These are phyloP conservation scores for Aspergillus leporis DNA, from an alignment of 495 filamentous ascomycete genomes.

Conservation along the genomic window DNA sequence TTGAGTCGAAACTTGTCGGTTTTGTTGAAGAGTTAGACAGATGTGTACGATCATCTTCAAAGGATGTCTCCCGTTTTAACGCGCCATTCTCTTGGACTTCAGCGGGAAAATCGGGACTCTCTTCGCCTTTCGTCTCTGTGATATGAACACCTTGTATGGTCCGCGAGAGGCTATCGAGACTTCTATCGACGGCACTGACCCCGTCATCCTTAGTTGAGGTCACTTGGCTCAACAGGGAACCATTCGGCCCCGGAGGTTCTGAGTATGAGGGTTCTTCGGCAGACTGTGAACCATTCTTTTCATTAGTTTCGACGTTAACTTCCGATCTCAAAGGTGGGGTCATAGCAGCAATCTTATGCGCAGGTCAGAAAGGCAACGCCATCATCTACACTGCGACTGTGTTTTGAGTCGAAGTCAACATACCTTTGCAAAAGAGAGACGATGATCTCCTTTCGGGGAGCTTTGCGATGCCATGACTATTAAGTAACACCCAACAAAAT, in stretches of 20 bases:
- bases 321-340: constrained; percentile 32
- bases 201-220: constrained; percentile 22
- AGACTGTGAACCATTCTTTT: constrained; percentile 25
- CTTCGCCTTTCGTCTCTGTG: constrained; percentile 29
- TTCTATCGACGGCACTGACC: constrained; percentile 24
- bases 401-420: constrained; percentile 5
- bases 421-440: constrained; percentile 51
- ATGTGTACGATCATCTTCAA: constrained; percentile 63
- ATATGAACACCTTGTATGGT: constrained; percentile 39
- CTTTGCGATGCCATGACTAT: constrained; percentile 40
- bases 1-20: constrained; percentile 83
- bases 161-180: constrained; percentile 34
- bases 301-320: constrained; percentile 27
- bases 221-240: constrained; percentile 23
- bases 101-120: constrained; percentile 29
- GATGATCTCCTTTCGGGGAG: constrained; percentile 30
- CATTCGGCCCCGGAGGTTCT: constrained; percentile 21
- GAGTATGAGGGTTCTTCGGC: constrained; percentile 20
- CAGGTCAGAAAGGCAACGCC: constrained; percentile 13
- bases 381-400: not conserved
- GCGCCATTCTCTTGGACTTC: constrained; percentile 33
- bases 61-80: constrained; percentile 44
- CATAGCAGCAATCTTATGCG: constrained; percentile 46
- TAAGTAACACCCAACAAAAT: constrained; percentile 10
- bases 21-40: constrained; percentile 76